phyloP scores from a whole-genome alignment of 257 asterid genomes.

The Lavandula angustifolia region DNA sequence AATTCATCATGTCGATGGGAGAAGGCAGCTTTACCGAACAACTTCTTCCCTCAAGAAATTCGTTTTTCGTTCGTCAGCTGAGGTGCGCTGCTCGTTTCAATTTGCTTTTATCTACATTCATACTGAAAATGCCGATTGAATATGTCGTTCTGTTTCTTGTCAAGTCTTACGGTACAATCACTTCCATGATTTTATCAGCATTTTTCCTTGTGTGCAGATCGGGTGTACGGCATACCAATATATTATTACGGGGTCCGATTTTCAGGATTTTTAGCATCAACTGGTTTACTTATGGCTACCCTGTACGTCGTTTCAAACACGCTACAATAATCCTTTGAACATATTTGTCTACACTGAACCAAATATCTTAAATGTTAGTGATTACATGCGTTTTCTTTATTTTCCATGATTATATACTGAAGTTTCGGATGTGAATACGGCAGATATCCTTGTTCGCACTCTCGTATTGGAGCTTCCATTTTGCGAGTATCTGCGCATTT shows the following conservation, averaged over 20 bases:
- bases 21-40: constrained; percentile 80
- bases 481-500: constrained; percentile 97
- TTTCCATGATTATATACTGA: constrained; percentile 45
- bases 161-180: no score
- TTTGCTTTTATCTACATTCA: constrained; percentile 11
- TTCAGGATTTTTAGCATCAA: constrained; percentile 82
- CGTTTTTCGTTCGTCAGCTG: constrained; percentile 71
- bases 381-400: constrained; percentile 15
- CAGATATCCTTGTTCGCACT: constrained; percentile 96
- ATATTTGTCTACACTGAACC: constrained; percentile 13
- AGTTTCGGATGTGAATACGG: constrained; percentile 53
- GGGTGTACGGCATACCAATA: constrained; percentile 86
- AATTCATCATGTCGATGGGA: constrained; percentile 73
- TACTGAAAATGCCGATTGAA: no score
- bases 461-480: constrained; percentile 98
- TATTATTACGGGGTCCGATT: constrained; percentile 68
- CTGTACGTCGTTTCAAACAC: constrained; percentile 49
- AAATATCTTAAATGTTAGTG: constrained; percentile 6
- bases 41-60: constrained; percentile 80
- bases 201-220: no score
- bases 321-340: constrained; percentile 26
- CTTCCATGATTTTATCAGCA: no score
- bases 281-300: constrained; percentile 92
- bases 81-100: constrained; percentile 44
- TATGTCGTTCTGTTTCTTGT: no score